These are phyloP conservation scores for Globisporangium megalacanthum DNA, from an alignment of 352 stramenopile genomes.

Conservation along the genomic window DNA sequence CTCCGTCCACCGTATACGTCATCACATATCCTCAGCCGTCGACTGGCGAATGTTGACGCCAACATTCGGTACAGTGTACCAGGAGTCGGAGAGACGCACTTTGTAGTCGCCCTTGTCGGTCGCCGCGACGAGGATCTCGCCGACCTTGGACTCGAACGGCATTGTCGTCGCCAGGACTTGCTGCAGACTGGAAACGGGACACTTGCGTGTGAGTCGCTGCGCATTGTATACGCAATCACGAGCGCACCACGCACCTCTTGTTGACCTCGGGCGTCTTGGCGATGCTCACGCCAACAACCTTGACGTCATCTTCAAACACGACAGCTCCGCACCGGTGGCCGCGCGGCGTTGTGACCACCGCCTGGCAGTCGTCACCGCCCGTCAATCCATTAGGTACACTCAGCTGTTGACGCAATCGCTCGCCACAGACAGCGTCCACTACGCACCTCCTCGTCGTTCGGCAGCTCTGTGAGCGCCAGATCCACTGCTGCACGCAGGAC, in stretches of 20 bases:
- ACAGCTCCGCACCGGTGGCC: slow-evolving; percentile 71
- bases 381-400: no score
- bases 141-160: slow-evolving; percentile 61
- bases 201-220: neutral
- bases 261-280: slow-evolving; percentile 41
- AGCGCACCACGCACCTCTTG: slow-evolving; percentile 18
- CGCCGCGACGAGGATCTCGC: slow-evolving; percentile 54
- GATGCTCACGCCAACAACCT: slow-evolving; percentile 69
- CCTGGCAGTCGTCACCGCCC: slow-evolving; percentile 18
- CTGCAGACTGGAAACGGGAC: slow-evolving; percentile 26
- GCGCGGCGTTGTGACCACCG: slow-evolving; percentile 66
- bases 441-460: slow-evolving; percentile 72
- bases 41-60: no score
- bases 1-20: neutral
- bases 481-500: slow-evolving; percentile 66
- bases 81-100: slow-evolving; percentile 12
- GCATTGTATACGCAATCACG: neutral
- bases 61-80: neutral
- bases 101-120: slow-evolving; percentile 36
- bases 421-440: neutral
- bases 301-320: slow-evolving; percentile 73
- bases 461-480: slow-evolving; percentile 68
- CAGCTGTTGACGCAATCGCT: slow-evolving; percentile 1
- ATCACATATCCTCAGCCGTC: no score
- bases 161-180: slow-evolving; percentile 49